Evolutionary conservation across 495 filamentous ascomycete genomes (phyloP).

Genomic region (Penicillium odoratum): DNA sequence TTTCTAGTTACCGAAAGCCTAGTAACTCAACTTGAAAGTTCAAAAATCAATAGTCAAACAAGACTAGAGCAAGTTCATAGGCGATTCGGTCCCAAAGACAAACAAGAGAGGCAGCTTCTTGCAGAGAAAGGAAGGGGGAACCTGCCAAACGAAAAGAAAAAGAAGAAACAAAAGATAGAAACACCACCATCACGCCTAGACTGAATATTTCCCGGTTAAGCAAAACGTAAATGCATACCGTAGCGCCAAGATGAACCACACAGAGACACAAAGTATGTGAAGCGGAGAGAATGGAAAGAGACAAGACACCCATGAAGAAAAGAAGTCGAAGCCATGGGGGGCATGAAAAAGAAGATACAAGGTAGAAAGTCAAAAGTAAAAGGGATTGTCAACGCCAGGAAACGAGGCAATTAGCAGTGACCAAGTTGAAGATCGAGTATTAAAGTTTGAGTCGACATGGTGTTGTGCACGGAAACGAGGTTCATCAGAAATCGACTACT

Average conservation of each 20-base stretch:
- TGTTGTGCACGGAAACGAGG: not conserved
- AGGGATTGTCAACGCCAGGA: not conserved
- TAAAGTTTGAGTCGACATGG: not conserved
- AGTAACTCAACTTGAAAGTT: not conserved
- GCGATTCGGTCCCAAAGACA: not conserved
- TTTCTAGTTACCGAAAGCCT: not conserved
- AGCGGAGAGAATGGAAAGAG: conserved; percentile 8
- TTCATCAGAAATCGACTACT: not conserved
- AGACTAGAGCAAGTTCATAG: not conserved
- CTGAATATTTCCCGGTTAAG: conserved; percentile 7
- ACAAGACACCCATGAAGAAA: not conserved
- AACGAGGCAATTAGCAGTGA: not conserved
- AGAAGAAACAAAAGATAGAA: not conserved
- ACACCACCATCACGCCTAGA: conserved; percentile 11
- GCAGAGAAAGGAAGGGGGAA: not conserved
- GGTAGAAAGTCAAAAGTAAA: conserved; percentile 10
- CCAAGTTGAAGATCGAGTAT: conserved; percentile 4
- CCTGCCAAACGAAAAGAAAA: conserved; percentile 1
- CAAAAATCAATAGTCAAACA: not conserved
- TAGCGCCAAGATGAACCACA: conserved; percentile 15
- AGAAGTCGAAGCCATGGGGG: not conserved
- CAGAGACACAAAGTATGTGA: conserved; percentile 1
- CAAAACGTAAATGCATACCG: conserved; percentile 16
- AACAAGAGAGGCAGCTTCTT: not conserved
- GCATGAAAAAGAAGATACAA: conserved; percentile 20